phyloP scores from a whole-genome alignment of 2,329 filamentous ascomycete species.

The Tolypocladium amazonense region DNA sequence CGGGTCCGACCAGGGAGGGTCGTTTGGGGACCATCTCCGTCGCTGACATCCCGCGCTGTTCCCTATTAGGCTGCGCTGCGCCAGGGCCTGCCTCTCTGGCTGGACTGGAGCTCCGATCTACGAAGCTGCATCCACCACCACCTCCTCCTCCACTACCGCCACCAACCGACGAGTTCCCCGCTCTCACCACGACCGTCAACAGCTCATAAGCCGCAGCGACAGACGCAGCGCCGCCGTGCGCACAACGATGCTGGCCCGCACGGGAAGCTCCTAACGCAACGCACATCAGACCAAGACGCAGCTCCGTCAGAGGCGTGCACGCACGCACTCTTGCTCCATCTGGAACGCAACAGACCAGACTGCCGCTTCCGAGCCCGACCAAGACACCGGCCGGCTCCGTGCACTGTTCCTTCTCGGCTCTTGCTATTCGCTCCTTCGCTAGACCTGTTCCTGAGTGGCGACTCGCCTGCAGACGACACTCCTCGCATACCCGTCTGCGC shows the following conservation, averaged over 20 bases:
- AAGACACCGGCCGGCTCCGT: background rate
- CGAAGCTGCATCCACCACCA: background rate
- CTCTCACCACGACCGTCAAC: background rate
- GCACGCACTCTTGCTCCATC: background rate
- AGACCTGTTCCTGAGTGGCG: background rate
- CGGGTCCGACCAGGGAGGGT: background rate
- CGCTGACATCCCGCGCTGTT: background rate
- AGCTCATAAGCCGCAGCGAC: background rate
- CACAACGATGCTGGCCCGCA: background rate
- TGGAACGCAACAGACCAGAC: background rate
- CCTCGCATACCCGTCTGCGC: background rate
- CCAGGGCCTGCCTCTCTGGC: background rate
- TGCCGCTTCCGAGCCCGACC: background rate
- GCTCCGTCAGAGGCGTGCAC: background rate
- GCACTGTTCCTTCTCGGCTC: background rate
- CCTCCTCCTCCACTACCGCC: background rate
- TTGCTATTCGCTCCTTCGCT: background rate
- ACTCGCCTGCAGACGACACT: background rate
- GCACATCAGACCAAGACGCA: background rate
- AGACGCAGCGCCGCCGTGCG: background rate
- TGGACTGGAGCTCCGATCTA: background rate
- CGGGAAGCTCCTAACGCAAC: background rate
- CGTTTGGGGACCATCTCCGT: background rate
- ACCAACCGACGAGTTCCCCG: background rate
- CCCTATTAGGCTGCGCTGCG: background rate